phyloP scores from a whole-genome alignment of 352 stramenopile species.

The Albugo candida region DNA sequence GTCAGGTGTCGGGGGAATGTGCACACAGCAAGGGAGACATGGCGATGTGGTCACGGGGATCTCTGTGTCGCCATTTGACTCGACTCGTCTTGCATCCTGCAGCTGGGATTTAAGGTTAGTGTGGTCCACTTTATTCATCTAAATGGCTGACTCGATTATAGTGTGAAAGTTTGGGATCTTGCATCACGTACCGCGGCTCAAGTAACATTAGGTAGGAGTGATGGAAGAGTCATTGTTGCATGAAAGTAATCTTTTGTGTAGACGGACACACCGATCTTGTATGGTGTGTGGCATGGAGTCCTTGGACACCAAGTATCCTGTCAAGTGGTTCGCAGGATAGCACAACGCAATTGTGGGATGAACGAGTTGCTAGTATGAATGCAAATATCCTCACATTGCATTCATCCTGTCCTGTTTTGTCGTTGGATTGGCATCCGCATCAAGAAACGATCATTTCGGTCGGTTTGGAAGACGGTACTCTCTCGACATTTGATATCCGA shows the following conservation, averaged over 20 bases:
- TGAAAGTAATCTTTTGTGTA: background rate
- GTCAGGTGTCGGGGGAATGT: constrained; percentile 2
- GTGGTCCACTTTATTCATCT: background rate
- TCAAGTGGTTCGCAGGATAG: constrained; percentile 43
- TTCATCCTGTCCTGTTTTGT: constrained; percentile 22
- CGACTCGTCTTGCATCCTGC: constrained; percentile 20
- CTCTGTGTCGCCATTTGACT: constrained; percentile 21
- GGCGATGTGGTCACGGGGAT: constrained; percentile 50
- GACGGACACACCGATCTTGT: constrained; percentile 38
- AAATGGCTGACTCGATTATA: constrained; percentile 3
- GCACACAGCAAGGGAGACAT: constrained; percentile 18
- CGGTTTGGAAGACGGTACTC: constrained; percentile 37
- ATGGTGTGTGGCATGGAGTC: constrained; percentile 40
- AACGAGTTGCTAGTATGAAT: constrained; percentile 19
- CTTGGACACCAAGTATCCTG: constrained; percentile 17
- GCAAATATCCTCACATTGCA: constrained; percentile 7
- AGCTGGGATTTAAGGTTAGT: constrained; percentile 34
- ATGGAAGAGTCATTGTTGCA: background rate
- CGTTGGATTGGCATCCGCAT: constrained; percentile 51
- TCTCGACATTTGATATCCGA: constrained; percentile 51
- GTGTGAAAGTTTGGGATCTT: constrained; percentile 63
- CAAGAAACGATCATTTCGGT: constrained; percentile 30
- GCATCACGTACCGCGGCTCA: constrained; percentile 5
- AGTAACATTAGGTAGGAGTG: background rate
- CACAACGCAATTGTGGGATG: constrained; percentile 58